Evolutionary conservation across 2,329 filamentous ascomycete species (phyloP), one percentile per base, ranked within the genome.

Genomic region (Colletotrichum cordylinicola): DNA sequence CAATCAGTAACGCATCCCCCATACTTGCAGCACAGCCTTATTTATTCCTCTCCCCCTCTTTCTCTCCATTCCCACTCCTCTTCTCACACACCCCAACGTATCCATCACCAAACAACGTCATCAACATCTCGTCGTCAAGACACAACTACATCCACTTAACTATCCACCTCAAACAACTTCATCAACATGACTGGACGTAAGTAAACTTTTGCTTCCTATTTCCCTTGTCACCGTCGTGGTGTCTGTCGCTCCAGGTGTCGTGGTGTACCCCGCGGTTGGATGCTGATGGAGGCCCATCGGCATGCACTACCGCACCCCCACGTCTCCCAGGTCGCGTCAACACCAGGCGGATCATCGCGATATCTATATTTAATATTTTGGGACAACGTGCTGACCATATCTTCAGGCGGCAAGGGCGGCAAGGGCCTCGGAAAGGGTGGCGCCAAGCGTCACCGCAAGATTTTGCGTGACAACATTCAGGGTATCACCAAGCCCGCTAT

Each of bases 381-480:
- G 18, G 6, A 52, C 48, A 31, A 27, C 9, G n/a, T 70, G 56
- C 77, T 78, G 29, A 78, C 77, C 8, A 6, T 56, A 68, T 9
- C 18, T 75, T 56, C 82, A 97, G 95, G 95, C 87, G 95, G 95
- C 87, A 98, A 98, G 90, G 96, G 96, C 88, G 96, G 96, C 87
- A 98, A 98, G 93, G 96, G 96, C 87, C 95, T 98, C 89, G 96
- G 96, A 87, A 98, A 98, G 93, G 96, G 96, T 81, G 96, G 96
- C 88, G 96, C 96, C 89, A 98, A 98, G 94, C 96, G 96, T 89
- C 96, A 98, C 91, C 94, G 96, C 85, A 98, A 98, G 95, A 98
- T 98, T 91, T 92, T 98, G 88, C 95, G 96, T 89, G 96, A 98
- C 94, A 98, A 98, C 94, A 98, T 98, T 86, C 96, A 98, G 91